Base-by-base conservation (phyloP, 2,329 filamentous ascomycete species). In the Lasiodiplodia sp. region DNA sequence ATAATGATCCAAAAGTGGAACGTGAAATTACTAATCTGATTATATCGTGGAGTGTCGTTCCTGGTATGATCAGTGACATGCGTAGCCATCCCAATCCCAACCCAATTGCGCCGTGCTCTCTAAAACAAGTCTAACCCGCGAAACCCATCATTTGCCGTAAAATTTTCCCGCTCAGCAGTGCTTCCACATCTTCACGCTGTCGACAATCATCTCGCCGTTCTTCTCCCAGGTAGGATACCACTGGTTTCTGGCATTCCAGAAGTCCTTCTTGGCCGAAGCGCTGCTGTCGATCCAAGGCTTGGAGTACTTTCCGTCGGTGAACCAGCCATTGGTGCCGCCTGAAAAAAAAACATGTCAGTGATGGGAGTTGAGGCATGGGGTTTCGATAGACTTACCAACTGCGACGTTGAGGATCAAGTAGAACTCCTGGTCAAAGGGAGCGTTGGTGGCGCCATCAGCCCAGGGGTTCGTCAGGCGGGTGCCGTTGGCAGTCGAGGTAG, bases 341-440 rank as follows among this genome's bases (percentile, higher is more conserved):
- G n/a, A 23, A 25, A 8, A 23, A 37, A 25, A 18, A 4, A 21
- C 34, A 5, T 21, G 62, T 66, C 14, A 66, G 34, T 11, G 21
- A 1, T 16, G 25, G 8, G 12, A 11, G 0, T 21, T n/a, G 12
- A n/a, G 16, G 14, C 14, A 49, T 23, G 12, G 12, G 0, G 23
- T 12, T 34, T 7, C 18, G 8, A 12, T 14, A 28, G 18, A 66
- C 63, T 44, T 52, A 63, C 66, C 69, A 34, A 81, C 79, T 31
- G 79, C 79, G 25, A 81, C 77, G 70, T 81, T 81, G 67, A 81
- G 69, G 68, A 81, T 78, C 65, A 81, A 73, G 71, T 80, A 81
- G 72, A 81, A 81, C 69, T 79, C 75, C 69, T 80, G 76, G 69
- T 81, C 79, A 67, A 81, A 81, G 2, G 79, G 79, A n/a, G 79